Conservation (phyloP, 176 grass and related monocot species). For the Raddia distichophylla region DNA sequence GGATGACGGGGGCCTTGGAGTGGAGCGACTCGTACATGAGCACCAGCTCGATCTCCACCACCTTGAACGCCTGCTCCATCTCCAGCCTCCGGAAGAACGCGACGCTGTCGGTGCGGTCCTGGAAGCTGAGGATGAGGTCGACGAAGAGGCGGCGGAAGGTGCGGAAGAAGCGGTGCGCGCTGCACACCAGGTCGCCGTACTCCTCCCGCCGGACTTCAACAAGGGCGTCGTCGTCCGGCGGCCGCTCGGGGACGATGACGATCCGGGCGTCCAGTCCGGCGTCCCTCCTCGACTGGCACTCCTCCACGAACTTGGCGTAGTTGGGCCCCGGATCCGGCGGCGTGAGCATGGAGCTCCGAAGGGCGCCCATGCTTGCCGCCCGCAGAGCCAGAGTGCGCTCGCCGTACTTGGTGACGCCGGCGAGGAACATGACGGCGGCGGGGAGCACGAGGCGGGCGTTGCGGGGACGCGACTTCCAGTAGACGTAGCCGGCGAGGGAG, state of each 20-base stretch:
- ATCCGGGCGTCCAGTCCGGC: slow-evolving; percentile 48
- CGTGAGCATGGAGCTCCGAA: slow-evolving; percentile 52
- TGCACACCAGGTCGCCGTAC: slow-evolving; percentile 30
- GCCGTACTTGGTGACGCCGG: slow-evolving; percentile 50
- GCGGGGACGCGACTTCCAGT: slow-evolving; percentile 43
- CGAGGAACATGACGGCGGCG: slow-evolving; percentile 41
- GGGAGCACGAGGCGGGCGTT: not conserved
- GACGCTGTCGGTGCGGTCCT: slow-evolving; percentile 38
- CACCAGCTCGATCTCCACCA: slow-evolving; percentile 42
- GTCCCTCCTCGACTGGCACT: slow-evolving; percentile 46
- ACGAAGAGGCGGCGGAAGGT: slow-evolving; percentile 51
- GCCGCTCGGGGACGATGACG: slow-evolving; percentile 33
- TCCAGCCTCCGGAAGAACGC: slow-evolving; percentile 21
- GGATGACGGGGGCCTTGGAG: slow-evolving; percentile 28
- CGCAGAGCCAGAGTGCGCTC: slow-evolving; percentile 53
- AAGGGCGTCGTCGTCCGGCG: not conserved
- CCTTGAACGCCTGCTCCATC: slow-evolving; percentile 35
- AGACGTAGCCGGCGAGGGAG: slow-evolving; percentile 44
- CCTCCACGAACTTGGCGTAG: slow-evolving; percentile 64
- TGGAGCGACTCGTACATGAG: slow-evolving; percentile 46
- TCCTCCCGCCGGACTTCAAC: not conserved
- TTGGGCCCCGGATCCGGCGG: slow-evolving; percentile 47
- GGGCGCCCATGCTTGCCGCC: slow-evolving; percentile 53
- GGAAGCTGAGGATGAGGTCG: slow-evolving; percentile 63
- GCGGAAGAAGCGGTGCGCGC: slow-evolving; percentile 41